These are phyloP conservation scores for Sindora glabra DNA, from an alignment of 306 rosid species.

Conservation along the genomic window DNA sequence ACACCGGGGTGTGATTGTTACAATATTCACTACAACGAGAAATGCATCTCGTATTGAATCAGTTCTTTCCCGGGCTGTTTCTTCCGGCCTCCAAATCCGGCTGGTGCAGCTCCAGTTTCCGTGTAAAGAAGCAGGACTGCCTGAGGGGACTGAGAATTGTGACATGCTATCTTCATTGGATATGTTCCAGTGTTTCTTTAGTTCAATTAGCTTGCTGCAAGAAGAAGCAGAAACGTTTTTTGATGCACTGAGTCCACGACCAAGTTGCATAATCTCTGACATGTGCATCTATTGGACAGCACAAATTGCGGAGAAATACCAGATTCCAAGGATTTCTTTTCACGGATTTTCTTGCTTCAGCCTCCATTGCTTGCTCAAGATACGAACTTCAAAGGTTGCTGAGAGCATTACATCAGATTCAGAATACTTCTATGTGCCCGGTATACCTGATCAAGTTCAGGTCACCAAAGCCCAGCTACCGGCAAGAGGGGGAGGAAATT, in stretches of 20 bases:
- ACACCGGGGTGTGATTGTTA: not conserved
- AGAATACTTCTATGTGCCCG: constrained; percentile 30
- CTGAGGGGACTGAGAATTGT: constrained; percentile 35
- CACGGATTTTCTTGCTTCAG: constrained; percentile 25
- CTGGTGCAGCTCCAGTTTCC: constrained; percentile 21
- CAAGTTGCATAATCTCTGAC: constrained; percentile 41
- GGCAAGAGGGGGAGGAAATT: not conserved
- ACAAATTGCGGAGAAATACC: constrained; percentile 7
- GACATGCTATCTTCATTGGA: constrained; percentile 27
- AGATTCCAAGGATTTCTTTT: constrained; percentile 42
- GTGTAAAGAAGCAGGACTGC: constrained; percentile 24
- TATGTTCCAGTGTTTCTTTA: constrained; percentile 3
- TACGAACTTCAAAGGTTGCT: not conserved
- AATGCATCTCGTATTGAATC: constrained; percentile 23
- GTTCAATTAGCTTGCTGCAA: constrained; percentile 10
- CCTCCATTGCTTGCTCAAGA: constrained; percentile 12
- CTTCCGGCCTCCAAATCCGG: constrained; percentile 14
- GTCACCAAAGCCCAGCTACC: constrained; percentile 27
- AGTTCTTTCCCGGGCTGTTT: not conserved
- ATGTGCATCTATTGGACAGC: constrained; percentile 19
- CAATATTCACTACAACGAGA: constrained; percentile 29
- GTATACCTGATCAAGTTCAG: constrained; percentile 26
- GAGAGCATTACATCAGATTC: not conserved
- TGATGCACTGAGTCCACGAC: constrained; percentile 17
- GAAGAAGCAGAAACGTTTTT: constrained; percentile 22